Evolutionary conservation across 441 rosid species (phyloP).

Genomic region (Viola pubescens): DNA sequence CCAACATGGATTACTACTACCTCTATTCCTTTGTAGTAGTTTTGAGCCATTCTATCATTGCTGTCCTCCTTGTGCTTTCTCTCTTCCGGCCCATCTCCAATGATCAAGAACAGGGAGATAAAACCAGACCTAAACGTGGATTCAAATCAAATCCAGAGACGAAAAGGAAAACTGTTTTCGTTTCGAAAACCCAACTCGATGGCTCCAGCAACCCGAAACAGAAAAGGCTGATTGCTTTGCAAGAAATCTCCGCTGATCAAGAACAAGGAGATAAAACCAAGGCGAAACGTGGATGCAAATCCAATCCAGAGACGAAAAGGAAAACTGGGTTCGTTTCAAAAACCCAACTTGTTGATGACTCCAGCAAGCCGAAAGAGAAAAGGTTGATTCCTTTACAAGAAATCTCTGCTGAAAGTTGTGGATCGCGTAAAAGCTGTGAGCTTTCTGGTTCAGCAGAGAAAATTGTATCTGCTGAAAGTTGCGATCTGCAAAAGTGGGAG

Average conservation of each 20-base stretch:
- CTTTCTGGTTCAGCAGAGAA: conserved; percentile 1
- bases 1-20: too few species aligned
- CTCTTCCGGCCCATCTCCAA: too few species aligned
- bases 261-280: too few species aligned
- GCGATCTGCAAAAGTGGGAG: neutral
- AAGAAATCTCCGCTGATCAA: neutral
- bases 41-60: too few species aligned
- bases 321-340: conserved; percentile 18
- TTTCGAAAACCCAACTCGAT: conserved; percentile 11
- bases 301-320: conserved; percentile 5
- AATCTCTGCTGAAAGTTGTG: neutral
- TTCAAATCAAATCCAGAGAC: conserved; percentile 2
- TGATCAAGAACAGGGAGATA: too few species aligned
- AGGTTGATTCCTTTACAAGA: conserved; percentile 3
- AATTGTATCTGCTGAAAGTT: conserved; percentile 2
- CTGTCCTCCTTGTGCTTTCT: too few species aligned
- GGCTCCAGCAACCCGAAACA: conserved; percentile 9
- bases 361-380: conserved; percentile 4
- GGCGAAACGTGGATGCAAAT: neutral
- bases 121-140: too few species aligned
- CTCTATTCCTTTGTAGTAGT: too few species aligned
- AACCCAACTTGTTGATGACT: conserved; percentile 12
- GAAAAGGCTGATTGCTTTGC: neutral
- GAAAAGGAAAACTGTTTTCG: conserved; percentile 14
- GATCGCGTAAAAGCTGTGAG: conserved; percentile 8